A percentile compares a stretch with the other conserved stretches of the same genome.
These are phyloP conservation scores for Raffaelea ambrosiae DNA, from an alignment of 2,329 filamentous ascomycete genomes.

Conservation along the genomic window DNA sequence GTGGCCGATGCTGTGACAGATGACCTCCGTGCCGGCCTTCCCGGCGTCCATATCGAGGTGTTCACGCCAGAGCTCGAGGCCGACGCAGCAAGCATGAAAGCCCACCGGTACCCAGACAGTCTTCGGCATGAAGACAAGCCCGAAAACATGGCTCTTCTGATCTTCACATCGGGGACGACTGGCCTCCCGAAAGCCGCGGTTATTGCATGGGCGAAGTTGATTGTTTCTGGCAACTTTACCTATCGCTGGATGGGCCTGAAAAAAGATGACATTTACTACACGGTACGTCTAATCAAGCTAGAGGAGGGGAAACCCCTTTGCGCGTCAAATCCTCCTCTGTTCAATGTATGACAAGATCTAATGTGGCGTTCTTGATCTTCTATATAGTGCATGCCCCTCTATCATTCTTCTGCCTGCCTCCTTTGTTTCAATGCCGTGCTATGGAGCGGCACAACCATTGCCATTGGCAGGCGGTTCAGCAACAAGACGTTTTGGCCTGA, in stretches of 20 bases:
- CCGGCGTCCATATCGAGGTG: conserved; percentile 48
- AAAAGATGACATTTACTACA: conserved; percentile 63
- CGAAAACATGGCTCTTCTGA: conserved; percentile 59
- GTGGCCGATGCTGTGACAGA: conserved; percentile 49
- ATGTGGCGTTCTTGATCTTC: background rate
- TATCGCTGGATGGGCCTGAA: conserved; percentile 48
- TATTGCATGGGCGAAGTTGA: conserved; percentile 62
- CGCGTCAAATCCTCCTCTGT: background rate
- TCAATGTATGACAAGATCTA: too few relatives aligned
- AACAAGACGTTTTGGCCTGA: conserved; percentile 70
- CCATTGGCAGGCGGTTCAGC: conserved; percentile 71
- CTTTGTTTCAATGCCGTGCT: conserved; percentile 59
- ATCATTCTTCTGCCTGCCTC: conserved; percentile 71
- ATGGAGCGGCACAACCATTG: conserved; percentile 53
- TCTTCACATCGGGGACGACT: conserved; percentile 81
- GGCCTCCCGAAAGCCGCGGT: conserved; percentile 75
- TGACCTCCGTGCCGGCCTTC: conserved; percentile 42
- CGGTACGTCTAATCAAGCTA: conserved; percentile 37
- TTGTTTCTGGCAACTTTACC: conserved; percentile 43
- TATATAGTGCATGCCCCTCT: conserved; percentile 71
- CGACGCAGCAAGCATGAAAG: conserved; percentile 41
- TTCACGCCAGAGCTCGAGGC: conserved; percentile 50
- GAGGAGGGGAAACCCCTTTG: background rate
- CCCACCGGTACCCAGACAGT: conserved; percentile 50
- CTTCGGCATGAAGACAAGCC: conserved; percentile 40